phyloP scores from a whole-genome alignment of 2,329 filamentous ascomycete species.

The Nemania abortiva region DNA sequence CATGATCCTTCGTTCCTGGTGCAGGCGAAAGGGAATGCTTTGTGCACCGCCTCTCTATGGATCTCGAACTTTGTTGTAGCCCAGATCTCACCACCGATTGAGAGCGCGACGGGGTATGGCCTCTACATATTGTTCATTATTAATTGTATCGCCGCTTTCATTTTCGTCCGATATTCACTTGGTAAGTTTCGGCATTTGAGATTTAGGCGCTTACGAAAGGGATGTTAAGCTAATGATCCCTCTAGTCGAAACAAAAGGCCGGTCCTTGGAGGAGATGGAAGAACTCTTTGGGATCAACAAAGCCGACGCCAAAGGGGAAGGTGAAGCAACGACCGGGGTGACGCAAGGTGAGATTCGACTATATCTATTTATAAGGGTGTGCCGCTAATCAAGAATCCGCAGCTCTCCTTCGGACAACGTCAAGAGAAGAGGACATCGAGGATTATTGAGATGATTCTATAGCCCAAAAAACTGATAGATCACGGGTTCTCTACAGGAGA shows the following conservation, averaged over 20 bases:
- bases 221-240: neutral
- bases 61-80: conserved; percentile 48
- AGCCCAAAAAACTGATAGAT: too few species aligned
- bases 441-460: conserved; percentile 6
- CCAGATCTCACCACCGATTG: conserved; percentile 46
- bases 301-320: conserved; percentile 29
- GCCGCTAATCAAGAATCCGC: neutral
- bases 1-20: neutral
- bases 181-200: conserved; percentile 32
- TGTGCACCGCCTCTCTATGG: conserved; percentile 50
- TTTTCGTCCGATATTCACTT: conserved; percentile 47
- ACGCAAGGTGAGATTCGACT: conserved; percentile 37
- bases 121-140: conserved; percentile 47
- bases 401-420: conserved; percentile 19
- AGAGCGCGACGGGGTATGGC: conserved; percentile 46
- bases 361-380: neutral
- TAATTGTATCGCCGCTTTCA: conserved; percentile 47
- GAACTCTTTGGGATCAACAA: conserved; percentile 43
- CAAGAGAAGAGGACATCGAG: conserved; percentile 6
- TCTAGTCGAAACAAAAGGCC: conserved; percentile 36
- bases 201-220: neutral
- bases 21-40: conserved; percentile 50
- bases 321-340: conserved; percentile 27
- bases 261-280: conserved; percentile 44
- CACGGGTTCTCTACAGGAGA: too few species aligned